Percentiles rank a stretch among this genome's conserved stretches.
These are phyloP conservation scores for Anthoceros angustus DNA, from an alignment of 225 moss, liverwort and hornwort species.

Conservation along the genomic window DNA sequence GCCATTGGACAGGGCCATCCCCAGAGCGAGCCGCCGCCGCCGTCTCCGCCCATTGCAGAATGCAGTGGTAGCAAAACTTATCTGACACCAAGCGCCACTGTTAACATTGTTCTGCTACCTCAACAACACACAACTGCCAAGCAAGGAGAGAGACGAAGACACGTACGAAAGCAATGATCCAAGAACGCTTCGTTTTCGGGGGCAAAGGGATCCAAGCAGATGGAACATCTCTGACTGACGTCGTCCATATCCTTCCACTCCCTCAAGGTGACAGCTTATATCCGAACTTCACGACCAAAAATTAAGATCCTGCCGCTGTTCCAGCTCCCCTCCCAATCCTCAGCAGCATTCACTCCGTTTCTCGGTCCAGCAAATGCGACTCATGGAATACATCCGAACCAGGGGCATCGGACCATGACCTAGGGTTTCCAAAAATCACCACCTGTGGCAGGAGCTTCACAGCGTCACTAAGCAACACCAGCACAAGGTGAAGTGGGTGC, in stretches of 20 bases:
- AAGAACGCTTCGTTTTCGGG: slow-evolving; percentile 56
- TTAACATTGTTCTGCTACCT: neutral
- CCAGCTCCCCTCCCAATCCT: too few species aligned
- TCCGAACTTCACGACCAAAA: too few species aligned
- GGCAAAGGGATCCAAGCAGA: slow-evolving; percentile 63
- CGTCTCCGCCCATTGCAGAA: slow-evolving; percentile 95
- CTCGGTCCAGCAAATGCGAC: too few species aligned
- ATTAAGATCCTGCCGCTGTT: too few species aligned
- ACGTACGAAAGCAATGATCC: slow-evolving; percentile 69
- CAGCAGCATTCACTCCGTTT: too few species aligned
- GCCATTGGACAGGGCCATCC: slow-evolving; percentile 30
- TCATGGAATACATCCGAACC: too few species aligned
- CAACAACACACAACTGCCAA: neutral
- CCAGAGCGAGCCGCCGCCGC: slow-evolving; percentile 39
- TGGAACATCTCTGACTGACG: slow-evolving; percentile 33
- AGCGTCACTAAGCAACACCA: too few species aligned
- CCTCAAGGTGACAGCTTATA: too few species aligned
- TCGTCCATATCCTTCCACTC: neutral
- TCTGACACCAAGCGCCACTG: slow-evolving; percentile 13
- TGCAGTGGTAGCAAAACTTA: slow-evolving; percentile 89
- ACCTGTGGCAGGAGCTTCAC: too few species aligned
- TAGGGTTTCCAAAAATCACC: too few species aligned
- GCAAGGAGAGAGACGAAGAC: neutral
- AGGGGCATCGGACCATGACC: too few species aligned
- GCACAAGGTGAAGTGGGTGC: too few species aligned